phyloP scores from a whole-genome alignment of 2,329 filamentous ascomycete species.

The Didymellaceae sp. region DNA sequence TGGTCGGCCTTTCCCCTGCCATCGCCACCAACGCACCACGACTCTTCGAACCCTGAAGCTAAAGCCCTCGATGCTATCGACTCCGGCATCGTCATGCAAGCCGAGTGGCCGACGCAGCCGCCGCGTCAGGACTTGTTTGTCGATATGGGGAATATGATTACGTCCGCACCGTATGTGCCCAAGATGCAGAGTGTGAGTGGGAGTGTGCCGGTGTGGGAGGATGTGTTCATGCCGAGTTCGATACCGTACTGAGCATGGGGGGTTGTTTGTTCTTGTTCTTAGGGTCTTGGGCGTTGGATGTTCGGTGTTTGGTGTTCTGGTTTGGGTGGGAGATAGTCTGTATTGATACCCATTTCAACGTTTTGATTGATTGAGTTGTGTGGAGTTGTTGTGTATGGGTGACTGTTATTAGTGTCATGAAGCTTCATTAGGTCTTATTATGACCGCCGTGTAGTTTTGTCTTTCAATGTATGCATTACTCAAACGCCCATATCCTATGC shows the following conservation, averaged over 20 bases:
- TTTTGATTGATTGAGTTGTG: too few species aligned
- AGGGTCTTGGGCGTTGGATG: too few species aligned
- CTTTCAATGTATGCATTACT: too few species aligned
- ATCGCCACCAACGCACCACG: not conserved
- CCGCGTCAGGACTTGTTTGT: slow-evolving; percentile 31
- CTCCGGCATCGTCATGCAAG: slow-evolving; percentile 46
- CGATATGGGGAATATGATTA: slow-evolving; percentile 39
- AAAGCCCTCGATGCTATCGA: not conserved
- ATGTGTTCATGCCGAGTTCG: slow-evolving; percentile 37
- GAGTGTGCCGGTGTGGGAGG: slow-evolving; percentile 47
- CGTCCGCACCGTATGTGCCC: slow-evolving; percentile 47
- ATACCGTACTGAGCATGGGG: not conserved
- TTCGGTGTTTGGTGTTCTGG: not conserved
- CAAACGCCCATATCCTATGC: not conserved
- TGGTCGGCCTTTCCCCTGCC: not conserved
- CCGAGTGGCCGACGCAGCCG: slow-evolving; percentile 52
- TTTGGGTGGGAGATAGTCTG: too few species aligned
- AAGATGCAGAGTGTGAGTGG: slow-evolving; percentile 41
- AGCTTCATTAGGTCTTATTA: too few species aligned
- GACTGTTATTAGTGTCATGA: too few species aligned
- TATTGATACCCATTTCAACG: too few species aligned
- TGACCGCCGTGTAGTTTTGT: too few species aligned
- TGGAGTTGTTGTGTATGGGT: too few species aligned
- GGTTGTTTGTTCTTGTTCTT: not conserved
- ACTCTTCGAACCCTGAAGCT: not conserved